Conservation (phyloP, 192 early-diverging fungal genomes). For the Coemansia sp. region DNA sequence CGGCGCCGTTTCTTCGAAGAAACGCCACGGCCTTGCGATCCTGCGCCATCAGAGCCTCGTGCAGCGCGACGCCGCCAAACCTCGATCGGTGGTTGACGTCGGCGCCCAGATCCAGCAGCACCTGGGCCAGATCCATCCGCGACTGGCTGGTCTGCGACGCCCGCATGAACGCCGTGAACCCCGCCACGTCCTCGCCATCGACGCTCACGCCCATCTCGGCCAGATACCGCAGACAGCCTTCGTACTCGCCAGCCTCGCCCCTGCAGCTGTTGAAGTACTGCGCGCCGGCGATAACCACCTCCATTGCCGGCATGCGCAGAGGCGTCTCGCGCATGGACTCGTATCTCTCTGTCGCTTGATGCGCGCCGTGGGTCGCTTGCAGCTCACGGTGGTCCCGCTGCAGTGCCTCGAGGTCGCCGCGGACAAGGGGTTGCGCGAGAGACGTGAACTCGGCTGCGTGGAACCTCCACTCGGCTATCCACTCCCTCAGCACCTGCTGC, state of each 20-base stretch:
- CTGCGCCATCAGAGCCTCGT: constrained; percentile 50
- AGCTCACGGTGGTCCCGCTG: constrained; percentile 10
- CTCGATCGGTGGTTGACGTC: constrained; percentile 42
- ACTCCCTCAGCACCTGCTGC: constrained; percentile 46
- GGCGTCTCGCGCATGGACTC: constrained; percentile 29
- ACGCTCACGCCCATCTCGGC: constrained; percentile 21
- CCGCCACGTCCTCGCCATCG: constrained; percentile 36
- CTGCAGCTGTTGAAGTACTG: constrained; percentile 31
- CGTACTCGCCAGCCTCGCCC: constrained; percentile 14
- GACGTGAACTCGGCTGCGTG: constrained; percentile 24
- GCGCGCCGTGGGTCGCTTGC: neutral
- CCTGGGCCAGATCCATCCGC: constrained; percentile 33
- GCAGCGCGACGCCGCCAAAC: constrained; percentile 47
- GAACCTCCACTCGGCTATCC: constrained; percentile 44
- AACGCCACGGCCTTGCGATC: constrained; percentile 42
- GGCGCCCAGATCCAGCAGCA: constrained; percentile 38
- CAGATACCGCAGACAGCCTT: constrained; percentile 26
- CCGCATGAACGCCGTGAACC: constrained; percentile 51
- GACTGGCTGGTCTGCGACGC: constrained; percentile 45
- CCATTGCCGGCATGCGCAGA: constrained; percentile 48
- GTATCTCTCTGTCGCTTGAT: constrained; percentile 7
- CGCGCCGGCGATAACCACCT: constrained; percentile 45
- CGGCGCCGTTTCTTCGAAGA: constrained; percentile 34
- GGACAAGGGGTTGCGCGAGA: constrained; percentile 35
- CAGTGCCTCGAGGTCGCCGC: constrained; percentile 25